Conservation (phyloP, 257 asterid genomes). For the Anisodus tanguticus region DNA sequence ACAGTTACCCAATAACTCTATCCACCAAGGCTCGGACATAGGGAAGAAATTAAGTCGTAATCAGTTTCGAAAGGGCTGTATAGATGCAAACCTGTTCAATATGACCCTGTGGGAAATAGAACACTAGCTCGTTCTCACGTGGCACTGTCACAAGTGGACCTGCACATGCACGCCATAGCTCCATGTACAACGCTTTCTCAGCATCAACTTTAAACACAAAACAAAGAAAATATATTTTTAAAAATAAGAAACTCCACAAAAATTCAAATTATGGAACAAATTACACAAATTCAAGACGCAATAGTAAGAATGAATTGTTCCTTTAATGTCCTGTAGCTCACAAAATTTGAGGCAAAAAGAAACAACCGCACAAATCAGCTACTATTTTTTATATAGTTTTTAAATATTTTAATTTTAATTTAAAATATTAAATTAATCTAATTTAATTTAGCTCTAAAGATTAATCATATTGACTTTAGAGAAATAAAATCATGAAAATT, state of each 20-base stretch:
- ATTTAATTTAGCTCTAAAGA: no score
- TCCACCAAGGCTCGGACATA: no score
- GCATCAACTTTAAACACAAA: slow-evolving; percentile 57
- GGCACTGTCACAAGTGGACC: slow-evolving; percentile 97
- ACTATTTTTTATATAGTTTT: no score
- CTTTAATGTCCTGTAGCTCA: neutral
- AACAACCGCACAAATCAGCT: neutral
- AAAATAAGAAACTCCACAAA: neutral
- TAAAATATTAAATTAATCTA: no score
- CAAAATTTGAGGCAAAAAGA: neutral
- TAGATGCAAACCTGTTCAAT: slow-evolving; percentile 74
- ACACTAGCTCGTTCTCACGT: slow-evolving; percentile 74
- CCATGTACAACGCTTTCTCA: slow-evolving; percentile 79
- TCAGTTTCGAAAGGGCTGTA: neutral
- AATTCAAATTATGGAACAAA: neutral
- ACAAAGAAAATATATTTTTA: neutral
- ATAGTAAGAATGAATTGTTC: neutral
- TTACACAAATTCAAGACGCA: neutral
- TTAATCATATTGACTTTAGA: no score
- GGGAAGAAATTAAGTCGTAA: neutral
- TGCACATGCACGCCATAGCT: slow-evolving; percentile 97
- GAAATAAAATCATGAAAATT: no score
- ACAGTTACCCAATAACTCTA: no score
- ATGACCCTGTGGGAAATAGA: slow-evolving; percentile 97
- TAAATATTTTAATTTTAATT: no score